Percentiles rank a stretch among this genome's conserved stretches.
phyloP scores from a whole-genome alignment of 768 basidiomycete species.

The Lactarius trivialis region DNA sequence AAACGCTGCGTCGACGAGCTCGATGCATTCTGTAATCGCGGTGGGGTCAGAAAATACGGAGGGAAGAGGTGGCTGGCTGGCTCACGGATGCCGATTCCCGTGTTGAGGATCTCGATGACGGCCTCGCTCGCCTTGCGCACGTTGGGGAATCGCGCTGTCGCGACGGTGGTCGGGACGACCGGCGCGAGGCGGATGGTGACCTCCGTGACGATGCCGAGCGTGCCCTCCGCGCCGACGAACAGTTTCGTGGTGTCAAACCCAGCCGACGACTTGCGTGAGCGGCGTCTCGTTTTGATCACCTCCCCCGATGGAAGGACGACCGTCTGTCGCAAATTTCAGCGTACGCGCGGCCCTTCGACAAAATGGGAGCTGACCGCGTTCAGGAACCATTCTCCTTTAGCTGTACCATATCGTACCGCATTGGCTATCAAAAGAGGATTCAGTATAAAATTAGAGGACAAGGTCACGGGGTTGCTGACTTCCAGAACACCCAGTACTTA shows the following conservation, averaged over 20 bases:
- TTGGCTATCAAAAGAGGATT: constrained; percentile 43
- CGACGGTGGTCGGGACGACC: constrained; percentile 73
- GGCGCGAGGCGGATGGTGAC: constrained; percentile 81
- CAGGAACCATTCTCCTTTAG: constrained; percentile 86
- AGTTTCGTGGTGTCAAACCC: constrained; percentile 83
- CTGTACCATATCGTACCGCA: constrained; percentile 82
- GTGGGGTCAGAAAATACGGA: neutral
- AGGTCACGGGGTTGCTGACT: constrained; percentile 38
- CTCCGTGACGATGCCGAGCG: constrained; percentile 87
- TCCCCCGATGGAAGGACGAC: constrained; percentile 85
- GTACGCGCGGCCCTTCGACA: neutral
- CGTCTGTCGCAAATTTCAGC: constrained; percentile 42
- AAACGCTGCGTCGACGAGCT: constrained; percentile 68
- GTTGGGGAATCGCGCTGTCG: constrained; percentile 73
- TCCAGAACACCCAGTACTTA: constrained; percentile 81
- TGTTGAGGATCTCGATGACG: constrained; percentile 62
- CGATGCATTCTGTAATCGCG: constrained; percentile 60
- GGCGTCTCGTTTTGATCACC: constrained; percentile 80
- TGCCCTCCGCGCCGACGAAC: constrained; percentile 79
- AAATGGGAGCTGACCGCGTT: constrained; percentile 50
- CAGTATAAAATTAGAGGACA: neutral
- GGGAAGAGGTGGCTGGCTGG: constrained; percentile 26
- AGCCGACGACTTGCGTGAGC: constrained; percentile 78
- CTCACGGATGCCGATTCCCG: constrained; percentile 72
- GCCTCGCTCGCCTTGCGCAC: constrained; percentile 71